Evolutionary conservation across 192 early-diverging fungal genomes (phyloP).

Genomic region (Dissophora ornata): DNA sequence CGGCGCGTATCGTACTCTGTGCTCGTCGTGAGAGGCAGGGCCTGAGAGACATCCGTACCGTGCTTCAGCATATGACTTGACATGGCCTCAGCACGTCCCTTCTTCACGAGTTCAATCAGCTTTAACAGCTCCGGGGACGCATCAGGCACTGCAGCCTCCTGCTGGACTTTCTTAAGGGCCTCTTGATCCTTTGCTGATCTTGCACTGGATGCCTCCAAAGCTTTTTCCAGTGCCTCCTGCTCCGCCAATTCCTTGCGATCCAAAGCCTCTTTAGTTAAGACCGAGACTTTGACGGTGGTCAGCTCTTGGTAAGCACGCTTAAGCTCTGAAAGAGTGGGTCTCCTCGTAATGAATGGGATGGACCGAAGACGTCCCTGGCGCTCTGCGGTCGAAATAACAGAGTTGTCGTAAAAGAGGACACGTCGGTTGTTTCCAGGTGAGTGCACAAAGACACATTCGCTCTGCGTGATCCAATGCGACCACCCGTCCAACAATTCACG

Average conservation of each 20-base stretch:
- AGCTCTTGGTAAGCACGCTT: slow-evolving; percentile 74
- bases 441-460: slow-evolving; percentile 82
- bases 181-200: slow-evolving; percentile 10
- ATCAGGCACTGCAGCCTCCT: slow-evolving; percentile 6
- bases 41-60: slow-evolving; percentile 55
- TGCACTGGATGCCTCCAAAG: slow-evolving; percentile 12
- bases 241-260: slow-evolving; percentile 34
- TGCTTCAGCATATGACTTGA: slow-evolving; percentile 64
- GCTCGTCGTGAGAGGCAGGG: slow-evolving; percentile 27
- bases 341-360: slow-evolving; percentile 48
- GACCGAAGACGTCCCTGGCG: slow-evolving; percentile 44
- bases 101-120: slow-evolving; percentile 65
- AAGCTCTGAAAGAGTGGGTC: slow-evolving; percentile 72
- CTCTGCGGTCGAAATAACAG: slow-evolving; percentile 43
- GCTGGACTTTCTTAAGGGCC: background rate
- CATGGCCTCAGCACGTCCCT: slow-evolving; percentile 72
- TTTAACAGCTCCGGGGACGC: slow-evolving; percentile 59
- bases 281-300: slow-evolving; percentile 64
- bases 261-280: slow-evolving; percentile 50
- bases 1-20: slow-evolving; percentile 56
- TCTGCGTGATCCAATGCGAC: slow-evolving; percentile 68
- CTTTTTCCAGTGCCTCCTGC: slow-evolving; percentile 37
- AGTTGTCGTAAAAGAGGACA: slow-evolving; percentile 63
- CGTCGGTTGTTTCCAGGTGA: slow-evolving; percentile 71
- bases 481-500: slow-evolving; percentile 77